These are phyloP conservation scores for Phlyctochytrium planicorne DNA, from an alignment of 192 early-diverging fungal species.

Conservation along the genomic window DNA sequence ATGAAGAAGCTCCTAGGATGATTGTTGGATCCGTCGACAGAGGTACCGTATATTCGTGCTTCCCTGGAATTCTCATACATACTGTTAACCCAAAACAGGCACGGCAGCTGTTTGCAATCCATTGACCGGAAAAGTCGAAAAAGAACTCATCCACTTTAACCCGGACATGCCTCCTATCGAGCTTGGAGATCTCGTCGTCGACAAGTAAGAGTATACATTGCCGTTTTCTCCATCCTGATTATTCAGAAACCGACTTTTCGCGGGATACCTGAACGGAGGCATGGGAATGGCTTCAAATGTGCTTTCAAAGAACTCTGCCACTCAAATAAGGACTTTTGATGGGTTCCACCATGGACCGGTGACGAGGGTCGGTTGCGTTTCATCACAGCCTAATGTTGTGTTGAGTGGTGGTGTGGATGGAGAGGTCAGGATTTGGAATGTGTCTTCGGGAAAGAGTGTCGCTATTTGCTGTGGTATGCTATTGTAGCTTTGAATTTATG, in stretches of 20 bases:
- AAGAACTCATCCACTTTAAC: constrained; percentile 49
- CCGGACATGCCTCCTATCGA: constrained; percentile 33
- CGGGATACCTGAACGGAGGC: constrained; percentile 56
- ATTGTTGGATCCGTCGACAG: constrained; percentile 47
- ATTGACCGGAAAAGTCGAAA: constrained; percentile 58
- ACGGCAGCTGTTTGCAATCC: constrained; percentile 59
- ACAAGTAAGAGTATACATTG: constrained; percentile 39
- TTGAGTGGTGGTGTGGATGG: constrained; percentile 22
- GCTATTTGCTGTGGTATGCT: constrained; percentile 3
- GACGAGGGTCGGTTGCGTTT: constrained; percentile 24
- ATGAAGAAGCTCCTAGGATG: constrained; percentile 45
- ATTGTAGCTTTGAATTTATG: background rate
- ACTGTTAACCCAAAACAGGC: constrained; percentile 43
- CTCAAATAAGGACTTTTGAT: constrained; percentile 46
- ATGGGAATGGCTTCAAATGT: constrained; percentile 51
- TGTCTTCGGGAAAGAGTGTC: background rate
- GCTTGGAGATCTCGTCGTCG: constrained; percentile 52
- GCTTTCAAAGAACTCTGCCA: constrained; percentile 28
- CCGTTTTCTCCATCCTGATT: background rate
- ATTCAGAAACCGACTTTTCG: constrained; percentile 52
- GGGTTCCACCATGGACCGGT: constrained; percentile 60
- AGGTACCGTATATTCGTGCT: constrained; percentile 35
- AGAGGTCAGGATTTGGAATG: constrained; percentile 15
- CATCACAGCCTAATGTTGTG: constrained; percentile 29
- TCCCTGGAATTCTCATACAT: background rate